Evolutionary conservation across 1,139 yeast species (phyloP), one percentile per base, ranked within the genome.

Genomic region (Pichia sp.): DNA sequence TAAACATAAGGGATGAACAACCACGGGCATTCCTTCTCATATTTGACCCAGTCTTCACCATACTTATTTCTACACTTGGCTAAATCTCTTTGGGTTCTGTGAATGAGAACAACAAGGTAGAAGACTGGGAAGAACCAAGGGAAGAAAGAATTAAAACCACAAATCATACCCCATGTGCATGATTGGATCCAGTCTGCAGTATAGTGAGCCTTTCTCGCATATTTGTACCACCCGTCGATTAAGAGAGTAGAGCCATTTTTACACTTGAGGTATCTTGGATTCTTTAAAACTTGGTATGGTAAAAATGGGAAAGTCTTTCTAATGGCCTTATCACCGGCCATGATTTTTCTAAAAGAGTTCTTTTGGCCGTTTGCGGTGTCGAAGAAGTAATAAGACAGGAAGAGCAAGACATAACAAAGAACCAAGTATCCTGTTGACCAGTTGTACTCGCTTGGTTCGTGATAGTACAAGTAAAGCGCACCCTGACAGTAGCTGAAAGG

Each of bases 401-500:
- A 64, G 60, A 90, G 74, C 21, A 81, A 65, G 6, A 74, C 73
- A 64, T 80, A 81, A 59, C 89, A 72, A 46, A 77, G 67, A 31
- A 74, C 64, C 67, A 82, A 81, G 75, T 85, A 87, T 26, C 63
- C 56, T 34, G 75, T 67, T 9, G 93, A 78, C 87, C 93, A 83
- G 52, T 75, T 69, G 73, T 93, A 93, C 66, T 87, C 96, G 34
- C 74, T 62, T 46, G 98, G 98, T 55, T 87, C 79, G 70, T 87
- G 96, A 73, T 82, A 83, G 59, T 83, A 83, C 64, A 93, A 71
- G 74, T 73, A 93, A 62, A 93, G 76, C 10, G 96, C 87, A 70
- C 95, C 86, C 69, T 90, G 96, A 71, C 96, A 89, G 74, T 93
- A 93, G 47, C 98, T 93, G 81, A 84, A 93, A 49, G 99, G 99